A percentile compares a stretch with the other conserved stretches of the same genome.
These are phyloP conservation scores for Chaetoceros tenuissimus DNA, from an alignment of 108 stramenopile species.

Conservation along the genomic window DNA sequence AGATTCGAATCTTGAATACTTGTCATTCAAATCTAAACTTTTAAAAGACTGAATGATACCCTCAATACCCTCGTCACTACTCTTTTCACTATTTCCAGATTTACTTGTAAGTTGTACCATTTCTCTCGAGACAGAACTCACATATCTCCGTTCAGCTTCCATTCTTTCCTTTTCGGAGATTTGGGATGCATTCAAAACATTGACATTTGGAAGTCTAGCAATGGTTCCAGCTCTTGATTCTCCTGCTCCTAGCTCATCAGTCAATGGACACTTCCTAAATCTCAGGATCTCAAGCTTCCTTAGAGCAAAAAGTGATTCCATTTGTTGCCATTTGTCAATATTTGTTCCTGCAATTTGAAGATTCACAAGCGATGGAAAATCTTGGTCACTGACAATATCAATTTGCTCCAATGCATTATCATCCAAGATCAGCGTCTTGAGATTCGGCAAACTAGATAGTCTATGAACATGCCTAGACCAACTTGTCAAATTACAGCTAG, in stretches of 20 bases:
- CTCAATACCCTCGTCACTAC: background rate
- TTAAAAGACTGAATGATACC: slow-evolving; percentile 1
- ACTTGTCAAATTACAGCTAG: slow-evolving; percentile 50
- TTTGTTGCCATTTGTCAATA: slow-evolving; percentile 48
- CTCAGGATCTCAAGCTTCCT: slow-evolving; percentile 40
- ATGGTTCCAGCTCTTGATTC: slow-evolving; percentile 65
- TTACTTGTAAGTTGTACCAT: slow-evolving; percentile 10
- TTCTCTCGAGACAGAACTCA: slow-evolving; percentile 51
- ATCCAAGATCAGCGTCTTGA: slow-evolving; percentile 70
- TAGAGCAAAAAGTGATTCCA: slow-evolving; percentile 44
- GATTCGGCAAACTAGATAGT: slow-evolving; percentile 35
- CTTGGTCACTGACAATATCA: background rate
- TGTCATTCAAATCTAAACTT: slow-evolving; percentile 18
- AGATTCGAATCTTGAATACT: slow-evolving; percentile 49
- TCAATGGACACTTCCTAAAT: slow-evolving; percentile 64
- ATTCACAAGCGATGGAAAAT: slow-evolving; percentile 34
- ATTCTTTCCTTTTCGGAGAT: slow-evolving; percentile 54
- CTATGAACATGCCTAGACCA: slow-evolving; percentile 49
- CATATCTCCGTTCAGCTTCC: slow-evolving; percentile 79
- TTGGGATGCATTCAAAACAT: slow-evolving; percentile 61
- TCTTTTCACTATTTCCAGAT: background rate
- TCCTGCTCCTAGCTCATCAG: slow-evolving; percentile 50
- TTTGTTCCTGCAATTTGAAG: slow-evolving; percentile 65
- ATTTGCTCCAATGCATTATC: slow-evolving; percentile 55
- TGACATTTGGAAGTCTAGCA: slow-evolving; percentile 57